Percentiles rank a stretch among this genome's conserved stretches.
These are phyloP conservation scores for Asterochloris erici DNA, from an alignment of 139 green algal genomes.

Conservation along the genomic window DNA sequence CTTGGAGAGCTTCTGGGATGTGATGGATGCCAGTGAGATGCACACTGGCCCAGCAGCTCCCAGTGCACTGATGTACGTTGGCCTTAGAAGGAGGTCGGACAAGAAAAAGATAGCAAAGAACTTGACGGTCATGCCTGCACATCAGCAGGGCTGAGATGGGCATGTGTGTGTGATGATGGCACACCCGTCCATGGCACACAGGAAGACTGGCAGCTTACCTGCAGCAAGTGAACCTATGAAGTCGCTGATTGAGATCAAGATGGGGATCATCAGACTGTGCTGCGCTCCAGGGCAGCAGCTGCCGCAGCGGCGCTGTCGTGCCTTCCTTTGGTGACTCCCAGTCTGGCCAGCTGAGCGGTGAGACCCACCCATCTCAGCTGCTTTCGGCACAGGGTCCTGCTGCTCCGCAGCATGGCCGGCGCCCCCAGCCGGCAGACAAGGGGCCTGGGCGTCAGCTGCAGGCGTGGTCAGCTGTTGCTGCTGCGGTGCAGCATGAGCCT, in stretches of 20 bases:
- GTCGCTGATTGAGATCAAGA: slow-evolving; percentile 34
- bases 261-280: slow-evolving; percentile 12
- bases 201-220: slow-evolving; percentile 3
- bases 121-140: slow-evolving; percentile 48
- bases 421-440: not conserved
- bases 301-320: not conserved
- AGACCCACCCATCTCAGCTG: not conserved
- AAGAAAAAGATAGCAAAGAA: slow-evolving; percentile 51
- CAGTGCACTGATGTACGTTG: slow-evolving; percentile 21
- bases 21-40: slow-evolving; percentile 14
- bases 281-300: not conserved
- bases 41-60: slow-evolving; percentile 21
- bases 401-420: not conserved
- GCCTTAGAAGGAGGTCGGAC: slow-evolving; percentile 17
- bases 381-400: not conserved
- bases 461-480: not conserved
- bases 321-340: not conserved
- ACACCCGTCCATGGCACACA: not conserved
- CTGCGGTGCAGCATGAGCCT: not conserved
- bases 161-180: not conserved
- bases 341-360: not conserved
- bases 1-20: slow-evolving; percentile 18
- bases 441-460: not conserved
- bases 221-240: slow-evolving; percentile 32
- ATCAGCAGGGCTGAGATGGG: not conserved